These are phyloP conservation scores for Euclidium syriacum DNA, from an alignment of 345 rosid genomes.

Conservation along the genomic window DNA sequence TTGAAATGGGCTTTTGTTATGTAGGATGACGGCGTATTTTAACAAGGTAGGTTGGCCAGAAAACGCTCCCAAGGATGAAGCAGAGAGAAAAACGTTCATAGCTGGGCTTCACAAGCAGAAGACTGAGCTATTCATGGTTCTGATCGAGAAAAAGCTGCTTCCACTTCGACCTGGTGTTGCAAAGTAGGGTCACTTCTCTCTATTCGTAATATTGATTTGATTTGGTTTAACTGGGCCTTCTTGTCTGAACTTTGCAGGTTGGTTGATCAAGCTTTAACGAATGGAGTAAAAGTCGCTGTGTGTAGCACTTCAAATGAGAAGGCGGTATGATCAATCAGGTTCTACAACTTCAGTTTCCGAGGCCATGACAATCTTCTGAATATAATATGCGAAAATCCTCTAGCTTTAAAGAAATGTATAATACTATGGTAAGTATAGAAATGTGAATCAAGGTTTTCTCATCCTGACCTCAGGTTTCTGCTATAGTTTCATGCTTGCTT, in stretches of 20 bases:
- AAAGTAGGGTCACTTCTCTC: constrained; percentile 41
- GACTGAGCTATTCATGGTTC: constrained; percentile 90
- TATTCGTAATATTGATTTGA: neutral
- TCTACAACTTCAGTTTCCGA: constrained; percentile 35
- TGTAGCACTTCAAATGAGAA: constrained; percentile 98
- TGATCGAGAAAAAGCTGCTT: constrained; percentile 74
- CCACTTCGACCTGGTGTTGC: constrained; percentile 94
- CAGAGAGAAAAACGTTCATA: constrained; percentile 77
- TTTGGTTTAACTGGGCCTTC: neutral
- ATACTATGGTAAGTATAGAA: neutral
- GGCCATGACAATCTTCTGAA: neutral
- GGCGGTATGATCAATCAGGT: constrained; percentile 87
- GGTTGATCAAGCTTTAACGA: constrained; percentile 82
- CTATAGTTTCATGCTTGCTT: constrained; percentile 83
- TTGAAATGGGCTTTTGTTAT: constrained; percentile 5
- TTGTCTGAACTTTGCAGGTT: constrained; percentile 42
- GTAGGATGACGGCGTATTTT: constrained; percentile 94
- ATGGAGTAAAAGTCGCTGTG: constrained; percentile 82
- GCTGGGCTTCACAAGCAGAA: constrained; percentile 86
- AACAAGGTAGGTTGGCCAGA: constrained; percentile 90
- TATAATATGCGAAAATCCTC: neutral
- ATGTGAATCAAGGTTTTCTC: neutral
- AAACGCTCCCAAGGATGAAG: constrained; percentile 81
- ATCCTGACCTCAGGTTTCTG: constrained; percentile 62
- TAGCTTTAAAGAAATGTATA: neutral